Evolutionary conservation across 2,329 filamentous ascomycete genomes (phyloP).

Genomic region (Aspergillus flavus): DNA sequence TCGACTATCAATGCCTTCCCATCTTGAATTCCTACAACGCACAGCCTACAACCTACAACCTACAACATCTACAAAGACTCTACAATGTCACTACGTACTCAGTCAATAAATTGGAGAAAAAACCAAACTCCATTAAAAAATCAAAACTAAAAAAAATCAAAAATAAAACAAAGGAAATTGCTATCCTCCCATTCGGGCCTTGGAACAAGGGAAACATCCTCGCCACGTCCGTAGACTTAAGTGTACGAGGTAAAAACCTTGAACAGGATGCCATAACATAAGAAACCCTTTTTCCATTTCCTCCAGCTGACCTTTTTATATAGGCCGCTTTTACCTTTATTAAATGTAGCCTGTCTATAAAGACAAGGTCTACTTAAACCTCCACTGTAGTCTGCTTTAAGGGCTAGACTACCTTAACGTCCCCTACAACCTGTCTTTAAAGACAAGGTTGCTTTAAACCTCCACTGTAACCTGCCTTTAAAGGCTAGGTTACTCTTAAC

Average conservation of each 20-base stretch:
- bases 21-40: too few relatives aligned
- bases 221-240: neutral
- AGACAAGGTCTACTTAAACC: neutral
- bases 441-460: neutral
- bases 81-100: too few relatives aligned
- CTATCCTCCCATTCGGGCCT: neutral
- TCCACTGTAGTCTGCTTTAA: too few relatives aligned
- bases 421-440: neutral
- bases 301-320: neutral
- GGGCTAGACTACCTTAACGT: too few relatives aligned
- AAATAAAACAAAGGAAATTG: neutral
- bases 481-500: too few relatives aligned
- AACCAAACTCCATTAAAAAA: neutral
- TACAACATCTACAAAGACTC: too few relatives aligned
- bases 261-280: neutral
- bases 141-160: neutral
- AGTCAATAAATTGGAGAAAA: neutral
- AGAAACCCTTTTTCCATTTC: neutral
- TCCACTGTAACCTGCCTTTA: too few relatives aligned
- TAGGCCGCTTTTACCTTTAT: neutral
- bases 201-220: conserved; percentile 1
- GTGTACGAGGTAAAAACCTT: conserved; percentile 1
- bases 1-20: too few relatives aligned
- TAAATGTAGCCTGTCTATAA: neutral
- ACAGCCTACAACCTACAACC: too few relatives aligned